Evolutionary conservation across 208 protist species (phyloP), one percentile per base, ranked within the genome.

Genomic region (Leishmania mexicana): DNA sequence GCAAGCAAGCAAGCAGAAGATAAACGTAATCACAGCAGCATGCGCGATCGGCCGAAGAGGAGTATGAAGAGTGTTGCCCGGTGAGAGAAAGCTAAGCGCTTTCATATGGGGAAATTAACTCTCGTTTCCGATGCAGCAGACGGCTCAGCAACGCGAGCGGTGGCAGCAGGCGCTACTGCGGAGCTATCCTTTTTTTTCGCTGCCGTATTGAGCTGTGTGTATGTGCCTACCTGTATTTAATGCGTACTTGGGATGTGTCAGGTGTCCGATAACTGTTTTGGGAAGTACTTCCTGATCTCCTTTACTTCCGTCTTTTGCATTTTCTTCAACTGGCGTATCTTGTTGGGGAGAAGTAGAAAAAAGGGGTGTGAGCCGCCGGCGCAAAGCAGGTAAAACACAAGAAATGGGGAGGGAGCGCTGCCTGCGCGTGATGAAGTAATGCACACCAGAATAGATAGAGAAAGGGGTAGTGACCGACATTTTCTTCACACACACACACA

Each of bases 401-500:
- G 31, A 11, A 31, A 64, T 49, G n/a, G 5, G 31, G 62, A 40
- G 62, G 13, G 62, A 68, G 62, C 31, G 17, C 62, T 40, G 3
- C 28, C 19, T 31, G 21, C 68, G 4, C 13, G 75, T 31, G 31
- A 15, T 35, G 31, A 40, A 21, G 13, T 7, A 42, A 40, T 42
- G 3, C 62, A 21, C 31, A 68, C 62, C 8, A 31, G 28, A 64
- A 64, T 7, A 6, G 28, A 64, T 24, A 64, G 35, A 64, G 24
- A 28, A 31, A 64, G 28, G 35, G 58, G 10, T 28, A 11, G 28
- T 31, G 28, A 31, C 28, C 2, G 8, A 31, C 2, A 31, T 24
- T 64, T 64, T 64, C 58, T 31, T 10, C 58, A 31, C 73, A 76
- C 38, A 76, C 73, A 76, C 45, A 64, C 62, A 81, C 67, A 49